Base-by-base conservation (phyloP, 495 filamentous ascomycete species). In the Lepraria neglecta region DNA sequence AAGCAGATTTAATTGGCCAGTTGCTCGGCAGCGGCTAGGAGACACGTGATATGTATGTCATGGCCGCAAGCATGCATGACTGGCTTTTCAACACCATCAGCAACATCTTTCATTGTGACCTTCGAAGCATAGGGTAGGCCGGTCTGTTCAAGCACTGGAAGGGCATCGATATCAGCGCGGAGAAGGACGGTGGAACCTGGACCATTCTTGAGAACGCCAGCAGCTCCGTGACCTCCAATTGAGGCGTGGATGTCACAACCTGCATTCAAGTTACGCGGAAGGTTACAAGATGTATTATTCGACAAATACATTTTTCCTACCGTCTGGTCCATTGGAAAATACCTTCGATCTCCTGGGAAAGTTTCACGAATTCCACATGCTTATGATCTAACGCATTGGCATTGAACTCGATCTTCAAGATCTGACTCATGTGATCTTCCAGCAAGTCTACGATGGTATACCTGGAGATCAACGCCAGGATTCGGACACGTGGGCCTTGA, bases 41-140 rank as follows among this genome's bases (percentile, higher is more conserved):
- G 73, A 64, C 75, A 79, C 0, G 80, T 81, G 3, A 83, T 73
- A 42, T 83, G 80, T 75, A 82, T 80, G 47, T 83, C 80, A 66
- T 83, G 80, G 2, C 79, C 80, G 56, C 80, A 81, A 15, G 80
- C 80, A 61, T 81, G 80, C 80, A 82, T 82, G 4, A 80, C 77
- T 0, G 78, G 78, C 50, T 78, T 78, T 42, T 74, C 72, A 12
- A 68, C 48, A 0, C 74, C 75, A 28, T 77, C 74, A 14, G 71
- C 66, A 14, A 27, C 24, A 56, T 80, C 77, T 9, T 54, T 56
- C 74, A 77, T 78, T 0, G 63, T 76, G 14, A 69, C 65, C 3
- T 69, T 69, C 60, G 78, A 80, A 3, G 78, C 73, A 61, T 81
- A 82, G n/a, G 73, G 70, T 0, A 81, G 72, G 0, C 73, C 75